A percentile compares a stretch with the other conserved stretches of the same genome.
Conservation (phyloP, 106 monocot species). For the Dioscorea alata region DNA sequence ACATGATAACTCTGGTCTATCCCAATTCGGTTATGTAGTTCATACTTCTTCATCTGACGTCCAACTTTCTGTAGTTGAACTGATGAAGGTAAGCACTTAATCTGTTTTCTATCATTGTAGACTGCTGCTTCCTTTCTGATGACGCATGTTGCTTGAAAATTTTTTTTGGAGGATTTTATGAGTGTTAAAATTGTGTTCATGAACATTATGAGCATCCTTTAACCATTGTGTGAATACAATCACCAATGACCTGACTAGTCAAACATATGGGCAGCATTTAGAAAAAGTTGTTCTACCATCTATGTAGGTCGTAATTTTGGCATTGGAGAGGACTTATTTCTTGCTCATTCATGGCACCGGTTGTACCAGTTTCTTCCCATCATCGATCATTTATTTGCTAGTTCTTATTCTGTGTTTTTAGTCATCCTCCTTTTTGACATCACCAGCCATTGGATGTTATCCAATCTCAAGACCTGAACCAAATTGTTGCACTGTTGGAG, state of each 20-base stretch:
- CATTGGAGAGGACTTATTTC: conserved; percentile 70
- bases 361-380: conserved; percentile 65
- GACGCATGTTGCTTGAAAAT: background rate
- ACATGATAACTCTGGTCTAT: conserved; percentile 34
- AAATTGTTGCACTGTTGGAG: conserved; percentile 76
- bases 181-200: conserved; percentile 71
- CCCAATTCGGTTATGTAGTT: conserved; percentile 5
- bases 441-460: conserved; percentile 87
- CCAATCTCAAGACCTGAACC: conserved; percentile 76
- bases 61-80: conserved; percentile 72
- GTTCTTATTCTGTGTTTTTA: conserved; percentile 2
- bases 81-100: conserved; percentile 54
- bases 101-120: background rate
- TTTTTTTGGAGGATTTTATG: conserved; percentile 82
- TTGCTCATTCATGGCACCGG: conserved; percentile 86
- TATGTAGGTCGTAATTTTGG: conserved; percentile 73
- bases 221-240: conserved; percentile 59
- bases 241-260: conserved; percentile 57
- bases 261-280: conserved; percentile 58
- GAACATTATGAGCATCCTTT: conserved; percentile 88
- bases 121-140: background rate
- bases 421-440: conserved; percentile 9
- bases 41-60: conserved; percentile 36
- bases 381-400: background rate
- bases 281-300: conserved; percentile 78